phyloP scores from a whole-genome alignment of 73 alveolate genomes.

The Symbiodinium pilosum region DNA sequence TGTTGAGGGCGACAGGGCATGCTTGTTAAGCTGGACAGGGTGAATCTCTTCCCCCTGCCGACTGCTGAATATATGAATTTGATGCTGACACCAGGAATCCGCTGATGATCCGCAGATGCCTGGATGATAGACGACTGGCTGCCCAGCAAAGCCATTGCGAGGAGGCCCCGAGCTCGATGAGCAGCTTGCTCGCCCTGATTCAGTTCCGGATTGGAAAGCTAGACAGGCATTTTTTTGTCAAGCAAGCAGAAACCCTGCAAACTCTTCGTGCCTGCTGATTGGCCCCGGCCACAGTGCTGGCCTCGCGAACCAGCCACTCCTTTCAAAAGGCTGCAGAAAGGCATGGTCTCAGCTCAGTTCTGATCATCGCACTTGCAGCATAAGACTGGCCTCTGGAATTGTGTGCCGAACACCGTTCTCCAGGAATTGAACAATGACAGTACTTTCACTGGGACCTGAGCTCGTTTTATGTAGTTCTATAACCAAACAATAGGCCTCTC shows the following conservation, averaged over 20 bases:
- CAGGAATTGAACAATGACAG: conserved; percentile 63
- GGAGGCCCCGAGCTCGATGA: conserved; percentile 53
- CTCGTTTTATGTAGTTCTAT: no score
- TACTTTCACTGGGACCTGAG: conserved; percentile 29
- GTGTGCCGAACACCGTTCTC: conserved; percentile 87
- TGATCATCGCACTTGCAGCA: no score
- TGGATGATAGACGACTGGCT: conserved; percentile 22
- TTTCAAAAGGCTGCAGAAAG: no score
- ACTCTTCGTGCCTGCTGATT: no score
- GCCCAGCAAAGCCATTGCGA: conserved; percentile 61
- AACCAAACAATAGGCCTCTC: no score
- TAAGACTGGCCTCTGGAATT: conserved; percentile 87
- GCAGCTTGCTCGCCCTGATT: not conserved
- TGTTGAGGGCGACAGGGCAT: not conserved
- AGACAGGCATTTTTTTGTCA: no score
- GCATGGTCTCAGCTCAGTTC: no score
- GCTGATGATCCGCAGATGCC: not conserved
- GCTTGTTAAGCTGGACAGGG: not conserved
- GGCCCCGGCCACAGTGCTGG: not conserved
- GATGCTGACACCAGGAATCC: no score
- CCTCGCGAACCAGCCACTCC: conserved; percentile 14
- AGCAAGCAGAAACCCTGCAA: no score
- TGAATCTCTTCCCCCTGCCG: no score
- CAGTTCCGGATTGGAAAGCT: no score
- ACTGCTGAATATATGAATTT: no score